These are phyloP conservation scores for Suillus discolor DNA, from an alignment of 768 basidiomycete species.

Conservation along the genomic window DNA sequence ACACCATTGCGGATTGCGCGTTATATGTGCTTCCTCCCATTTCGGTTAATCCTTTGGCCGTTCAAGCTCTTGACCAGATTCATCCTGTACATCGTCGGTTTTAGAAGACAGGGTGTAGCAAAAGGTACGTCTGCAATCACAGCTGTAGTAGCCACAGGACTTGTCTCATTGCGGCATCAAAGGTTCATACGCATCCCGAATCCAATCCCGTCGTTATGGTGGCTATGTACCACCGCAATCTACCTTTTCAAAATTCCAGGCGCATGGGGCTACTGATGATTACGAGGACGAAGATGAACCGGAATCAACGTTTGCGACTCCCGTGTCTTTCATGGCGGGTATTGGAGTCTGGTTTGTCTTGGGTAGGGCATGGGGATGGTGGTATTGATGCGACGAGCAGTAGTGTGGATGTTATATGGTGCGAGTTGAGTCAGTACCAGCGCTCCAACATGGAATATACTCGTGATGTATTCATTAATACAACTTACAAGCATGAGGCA, in stretches of 20 bases:
- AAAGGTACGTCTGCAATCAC: neutral
- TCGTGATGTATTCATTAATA: no score
- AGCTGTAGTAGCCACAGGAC: neutral
- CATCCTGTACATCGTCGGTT: slow-evolving; percentile 4
- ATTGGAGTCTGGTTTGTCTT: neutral
- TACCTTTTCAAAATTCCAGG: no score
- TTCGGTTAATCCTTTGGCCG: neutral
- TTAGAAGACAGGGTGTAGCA: no score
- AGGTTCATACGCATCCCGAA: no score
- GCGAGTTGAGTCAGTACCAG: neutral
- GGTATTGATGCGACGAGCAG: neutral
- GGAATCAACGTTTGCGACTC: neutral
- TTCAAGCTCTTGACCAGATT: slow-evolving; percentile 4
- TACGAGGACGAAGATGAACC: neutral
- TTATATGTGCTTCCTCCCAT: neutral
- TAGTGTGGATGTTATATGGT: neutral
- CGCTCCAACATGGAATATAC: neutral
- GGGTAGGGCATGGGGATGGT: slow-evolving; percentile 2
- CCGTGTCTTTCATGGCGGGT: neutral
- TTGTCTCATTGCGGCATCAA: neutral
- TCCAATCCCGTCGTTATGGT: no score
- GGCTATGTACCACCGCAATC: no score
- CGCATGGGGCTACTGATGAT: neutral
- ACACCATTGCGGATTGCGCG: no score
- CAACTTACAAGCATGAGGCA: no score